Base-by-base conservation (phyloP, 1,284 basidiomycete genomes). In the Acaromyces ingoldii region DNA sequence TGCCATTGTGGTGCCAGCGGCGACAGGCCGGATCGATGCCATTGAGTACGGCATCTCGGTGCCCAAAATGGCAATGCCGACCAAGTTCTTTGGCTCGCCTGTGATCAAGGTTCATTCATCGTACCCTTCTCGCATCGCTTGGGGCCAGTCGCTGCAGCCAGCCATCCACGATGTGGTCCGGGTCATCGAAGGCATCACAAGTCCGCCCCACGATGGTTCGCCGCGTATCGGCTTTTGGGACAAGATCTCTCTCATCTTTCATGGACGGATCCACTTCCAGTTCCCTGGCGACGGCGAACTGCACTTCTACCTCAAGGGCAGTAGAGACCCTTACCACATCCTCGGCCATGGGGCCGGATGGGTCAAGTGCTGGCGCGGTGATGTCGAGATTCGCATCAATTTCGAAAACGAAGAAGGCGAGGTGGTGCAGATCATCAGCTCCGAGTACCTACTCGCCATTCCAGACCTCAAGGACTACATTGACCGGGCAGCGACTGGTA, bases 181-280 rank as follows among this genome's bases (percentile, higher is more conserved):
- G 38, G 81, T 93, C 21, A 74, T 97, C 26, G 93, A 97, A 22
- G 85, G 84, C 1, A 71, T 98, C 49, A 84, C 87, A 0, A 85
- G 85, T 60, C 82, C 88, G 11, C 84, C 89, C 30, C 82, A 84
- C 33, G 93, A 98, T 77, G 81, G 84, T n/a, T 93, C 91, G 4
- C 86, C 89, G 11, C 81, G 84, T 22, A 76, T 93, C 51, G 92
- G 91, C 1, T 96, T 96, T 76, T 97, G 93, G 93, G 92, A 97
- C 74, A 97, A 84, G 84, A 78, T 95, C 26, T 67, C 49, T 60
- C 63, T 7, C 85, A 88, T 55, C 78, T 90, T 88, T 72, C 92
- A 96, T 70, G 92, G 91, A 85, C 84, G 80, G 33, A 74, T 88
- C n/a, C 80, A 81, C 48, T 78, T 88, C 30, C 80, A 82, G 21